phyloP scores from a whole-genome alignment of 2,329 filamentous ascomycete species.

The Beauveria asiatica region DNA sequence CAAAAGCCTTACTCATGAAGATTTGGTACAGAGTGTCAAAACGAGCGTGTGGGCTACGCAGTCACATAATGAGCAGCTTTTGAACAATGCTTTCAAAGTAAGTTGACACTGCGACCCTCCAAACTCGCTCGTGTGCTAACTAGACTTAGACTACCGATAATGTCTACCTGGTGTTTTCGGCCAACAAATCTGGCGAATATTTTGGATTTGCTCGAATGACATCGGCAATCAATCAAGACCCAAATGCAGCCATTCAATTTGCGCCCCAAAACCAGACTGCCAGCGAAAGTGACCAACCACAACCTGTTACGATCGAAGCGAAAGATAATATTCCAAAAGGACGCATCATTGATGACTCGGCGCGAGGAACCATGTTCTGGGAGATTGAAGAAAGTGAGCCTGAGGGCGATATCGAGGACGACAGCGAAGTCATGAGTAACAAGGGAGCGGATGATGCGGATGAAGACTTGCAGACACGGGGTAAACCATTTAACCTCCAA shows the following conservation, averaged over 20 bases:
- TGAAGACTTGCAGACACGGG: conserved; percentile 59
- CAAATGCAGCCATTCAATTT: conserved; percentile 59
- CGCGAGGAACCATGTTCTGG: conserved; percentile 95
- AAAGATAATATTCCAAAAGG: conserved; percentile 73
- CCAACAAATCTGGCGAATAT: conserved; percentile 95
- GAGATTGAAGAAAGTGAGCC: conserved; percentile 62
- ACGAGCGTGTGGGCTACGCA: conserved; percentile 93
- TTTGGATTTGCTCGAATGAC: conserved; percentile 91
- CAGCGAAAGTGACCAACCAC: conserved; percentile 58
- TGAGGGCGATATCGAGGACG: conserved; percentile 36
- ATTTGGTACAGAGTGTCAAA: conserved; percentile 78
- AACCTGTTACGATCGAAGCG: conserved; percentile 70
- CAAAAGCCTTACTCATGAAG: conserved; percentile 86
- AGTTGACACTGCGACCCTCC: background rate
- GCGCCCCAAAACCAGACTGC: conserved; percentile 53
- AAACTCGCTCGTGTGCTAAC: background rate
- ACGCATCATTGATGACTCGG: conserved; percentile 84
- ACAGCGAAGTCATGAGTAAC: conserved; percentile 29
- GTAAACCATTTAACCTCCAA: conserved; percentile 83
- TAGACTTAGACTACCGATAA: conserved; percentile 59
- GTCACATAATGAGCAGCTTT: conserved; percentile 75
- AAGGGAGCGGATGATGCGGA: conserved; percentile 34
- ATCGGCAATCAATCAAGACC: conserved; percentile 73
- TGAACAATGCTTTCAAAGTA: conserved; percentile 80
- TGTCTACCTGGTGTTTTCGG: conserved; percentile 89